Conservation (phyloP, 2,329 filamentous ascomycete genomes). For the Stromatinia cepivora region DNA sequence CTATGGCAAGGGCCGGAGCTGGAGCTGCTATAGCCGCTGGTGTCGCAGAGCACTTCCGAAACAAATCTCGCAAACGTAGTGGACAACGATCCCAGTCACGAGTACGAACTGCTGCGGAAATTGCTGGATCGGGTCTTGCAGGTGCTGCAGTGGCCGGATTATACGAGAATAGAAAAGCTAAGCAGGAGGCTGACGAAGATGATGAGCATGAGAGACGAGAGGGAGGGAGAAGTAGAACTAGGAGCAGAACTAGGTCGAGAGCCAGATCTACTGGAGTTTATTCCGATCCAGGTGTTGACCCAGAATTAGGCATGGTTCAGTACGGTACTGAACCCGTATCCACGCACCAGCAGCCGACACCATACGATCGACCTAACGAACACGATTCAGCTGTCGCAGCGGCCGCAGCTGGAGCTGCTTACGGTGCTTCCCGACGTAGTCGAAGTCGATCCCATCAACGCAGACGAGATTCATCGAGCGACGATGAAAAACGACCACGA, state of each 20-base stretch:
- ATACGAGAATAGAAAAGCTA: constrained; percentile 61
- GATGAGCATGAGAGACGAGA: constrained; percentile 27
- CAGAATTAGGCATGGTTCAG: constrained; percentile 67
- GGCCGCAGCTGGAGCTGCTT: constrained; percentile 32
- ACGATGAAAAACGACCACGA: constrained; percentile 32
- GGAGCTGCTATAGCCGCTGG: constrained; percentile 59
- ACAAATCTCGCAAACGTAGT: constrained; percentile 52
- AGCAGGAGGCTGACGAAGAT: constrained; percentile 53
- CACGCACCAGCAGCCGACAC: constrained; percentile 41
- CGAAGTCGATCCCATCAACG: constrained; percentile 30
- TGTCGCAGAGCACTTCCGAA: constrained; percentile 57
- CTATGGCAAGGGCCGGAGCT: constrained; percentile 44
- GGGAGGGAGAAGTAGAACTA: constrained; percentile 37
- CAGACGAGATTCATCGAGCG: constrained; percentile 33
- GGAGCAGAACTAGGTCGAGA: constrained; percentile 43
- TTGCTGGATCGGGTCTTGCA: constrained; percentile 60
- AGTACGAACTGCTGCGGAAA: constrained; percentile 55
- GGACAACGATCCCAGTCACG: constrained; percentile 46
- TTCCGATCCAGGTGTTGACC: constrained; percentile 56
- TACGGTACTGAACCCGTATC: constrained; percentile 61
- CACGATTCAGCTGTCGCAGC: constrained; percentile 33
- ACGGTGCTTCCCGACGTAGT: constrained; percentile 33
- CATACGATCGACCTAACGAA: constrained; percentile 28
- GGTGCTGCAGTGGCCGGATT: constrained; percentile 62
- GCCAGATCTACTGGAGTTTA: constrained; percentile 52